These are phyloP conservation scores for Flaveria linearis DNA, from an alignment of 129 eudicot species.

Conservation along the genomic window DNA sequence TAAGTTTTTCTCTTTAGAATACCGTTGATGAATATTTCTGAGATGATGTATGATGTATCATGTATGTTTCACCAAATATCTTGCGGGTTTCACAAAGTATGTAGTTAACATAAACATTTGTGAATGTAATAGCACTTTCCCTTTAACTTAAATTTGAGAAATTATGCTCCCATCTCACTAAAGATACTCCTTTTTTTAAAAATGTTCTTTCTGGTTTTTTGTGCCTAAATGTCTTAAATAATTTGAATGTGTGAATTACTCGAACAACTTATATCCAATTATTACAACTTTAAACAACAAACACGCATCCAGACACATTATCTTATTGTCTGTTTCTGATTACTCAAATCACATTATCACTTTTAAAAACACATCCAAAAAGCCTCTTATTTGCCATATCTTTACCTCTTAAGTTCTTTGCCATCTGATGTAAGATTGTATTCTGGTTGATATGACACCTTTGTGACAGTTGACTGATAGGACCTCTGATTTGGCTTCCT, in stretches of 20 bases:
- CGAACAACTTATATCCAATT: neutral
- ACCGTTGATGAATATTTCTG: neutral
- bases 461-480: constrained; percentile 56
- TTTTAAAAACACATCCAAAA: neutral
- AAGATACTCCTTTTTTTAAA: neutral
- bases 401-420: neutral
- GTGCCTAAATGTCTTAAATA: neutral
- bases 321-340: neutral
- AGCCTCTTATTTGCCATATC: neutral
- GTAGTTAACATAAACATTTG: neutral
- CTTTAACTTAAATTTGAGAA: neutral
- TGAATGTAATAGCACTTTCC: neutral
- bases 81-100: too few species aligned
- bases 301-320: neutral
- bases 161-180: neutral
- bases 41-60: neutral
- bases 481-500: constrained; percentile 69
- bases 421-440: constrained; percentile 7
- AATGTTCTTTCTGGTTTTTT: neutral
- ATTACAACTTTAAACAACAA: neutral
- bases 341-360: neutral
- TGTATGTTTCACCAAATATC: constrained; percentile 1
- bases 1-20: neutral
- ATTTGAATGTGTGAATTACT: neutral
- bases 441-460: constrained; percentile 18